Evolutionary conservation across 345 rosid genomes (phyloP).

Genomic region (Luvunga scandens): DNA sequence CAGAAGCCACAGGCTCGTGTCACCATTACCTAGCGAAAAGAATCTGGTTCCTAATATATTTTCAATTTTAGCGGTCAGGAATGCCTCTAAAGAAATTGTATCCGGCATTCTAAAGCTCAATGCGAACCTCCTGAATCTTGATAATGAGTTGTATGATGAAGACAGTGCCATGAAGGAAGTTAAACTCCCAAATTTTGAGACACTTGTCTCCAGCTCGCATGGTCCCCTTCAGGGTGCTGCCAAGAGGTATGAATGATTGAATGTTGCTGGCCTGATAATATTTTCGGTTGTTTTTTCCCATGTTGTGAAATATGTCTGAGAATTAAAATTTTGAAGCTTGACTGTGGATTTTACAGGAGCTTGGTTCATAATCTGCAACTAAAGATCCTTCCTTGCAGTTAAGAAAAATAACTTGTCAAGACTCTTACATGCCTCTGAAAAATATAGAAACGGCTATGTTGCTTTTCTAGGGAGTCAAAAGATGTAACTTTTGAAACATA

Average conservation of each 20-base stretch:
- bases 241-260: conserved; percentile 53
- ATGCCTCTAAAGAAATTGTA: conserved; percentile 79
- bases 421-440: neutral
- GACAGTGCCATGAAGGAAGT: conserved; percentile 34
- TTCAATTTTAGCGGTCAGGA: conserved; percentile 58
- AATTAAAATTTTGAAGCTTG: neutral
- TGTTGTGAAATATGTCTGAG: neutral
- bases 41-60: conserved; percentile 78
- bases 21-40: conserved; percentile 55
- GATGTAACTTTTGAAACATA: neutral
- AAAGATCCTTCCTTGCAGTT: neutral
- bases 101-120: conserved; percentile 64
- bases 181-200: conserved; percentile 52
- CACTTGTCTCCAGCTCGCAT: conserved; percentile 69
- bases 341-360: neutral
- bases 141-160: conserved; percentile 49
- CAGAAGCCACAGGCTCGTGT: conserved; percentile 56
- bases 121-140: conserved; percentile 77
- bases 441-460: neutral
- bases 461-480: neutral
- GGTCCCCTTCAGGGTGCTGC: conserved; percentile 47
- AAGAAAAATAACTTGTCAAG: neutral
- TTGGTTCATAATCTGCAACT: neutral
- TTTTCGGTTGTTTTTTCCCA: neutral
- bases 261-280: neutral